phyloP scores from a whole-genome alignment of 176 grass and related monocot species.

The Raddia guianensis region DNA sequence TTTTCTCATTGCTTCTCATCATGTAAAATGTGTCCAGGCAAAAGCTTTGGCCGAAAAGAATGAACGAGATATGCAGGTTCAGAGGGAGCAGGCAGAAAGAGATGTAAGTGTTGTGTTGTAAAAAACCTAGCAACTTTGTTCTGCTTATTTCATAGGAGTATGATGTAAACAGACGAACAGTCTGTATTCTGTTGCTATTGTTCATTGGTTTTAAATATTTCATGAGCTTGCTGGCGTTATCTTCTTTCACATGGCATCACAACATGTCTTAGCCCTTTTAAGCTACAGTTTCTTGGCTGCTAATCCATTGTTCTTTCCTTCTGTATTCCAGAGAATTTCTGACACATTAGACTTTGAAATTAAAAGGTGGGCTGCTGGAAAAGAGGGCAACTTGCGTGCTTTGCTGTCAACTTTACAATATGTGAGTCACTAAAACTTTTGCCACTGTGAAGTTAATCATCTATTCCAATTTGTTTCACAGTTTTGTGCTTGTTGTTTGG shows the following conservation, averaged over 20 bases:
- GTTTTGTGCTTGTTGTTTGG: constrained; percentile 16
- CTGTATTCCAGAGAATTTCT: constrained; percentile 78
- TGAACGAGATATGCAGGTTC: constrained; percentile 75
- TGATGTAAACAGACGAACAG: neutral
- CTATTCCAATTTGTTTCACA: neutral
- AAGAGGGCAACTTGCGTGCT: constrained; percentile 94
- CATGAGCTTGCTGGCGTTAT: neutral
- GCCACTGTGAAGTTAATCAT: constrained; percentile 17
- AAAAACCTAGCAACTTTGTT: constrained; percentile 8
- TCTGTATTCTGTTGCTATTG: constrained; percentile 9
- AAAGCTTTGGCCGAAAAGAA: constrained; percentile 88
- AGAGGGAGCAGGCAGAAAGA: constrained; percentile 75
- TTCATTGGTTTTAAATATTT: constrained; percentile 3
- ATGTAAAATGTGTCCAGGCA: constrained; percentile 46
- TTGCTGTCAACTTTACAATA: constrained; percentile 93
- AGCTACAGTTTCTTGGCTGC: constrained; percentile 22
- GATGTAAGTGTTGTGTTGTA: constrained; percentile 52
- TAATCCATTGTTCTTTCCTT: constrained; percentile 27
- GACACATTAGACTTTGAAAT: constrained; percentile 87
- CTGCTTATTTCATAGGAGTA: constrained; percentile 12
- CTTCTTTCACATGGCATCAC: constrained; percentile 14
- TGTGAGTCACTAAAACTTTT: constrained; percentile 53
- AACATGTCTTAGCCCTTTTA: neutral
- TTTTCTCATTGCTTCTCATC: constrained; percentile 5
- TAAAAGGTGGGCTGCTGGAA: constrained; percentile 95